These are phyloP conservation scores for Hyphopichia pseudoburtonii DNA, from an alignment of 1,139 yeast genomes.

Conservation along the genomic window DNA sequence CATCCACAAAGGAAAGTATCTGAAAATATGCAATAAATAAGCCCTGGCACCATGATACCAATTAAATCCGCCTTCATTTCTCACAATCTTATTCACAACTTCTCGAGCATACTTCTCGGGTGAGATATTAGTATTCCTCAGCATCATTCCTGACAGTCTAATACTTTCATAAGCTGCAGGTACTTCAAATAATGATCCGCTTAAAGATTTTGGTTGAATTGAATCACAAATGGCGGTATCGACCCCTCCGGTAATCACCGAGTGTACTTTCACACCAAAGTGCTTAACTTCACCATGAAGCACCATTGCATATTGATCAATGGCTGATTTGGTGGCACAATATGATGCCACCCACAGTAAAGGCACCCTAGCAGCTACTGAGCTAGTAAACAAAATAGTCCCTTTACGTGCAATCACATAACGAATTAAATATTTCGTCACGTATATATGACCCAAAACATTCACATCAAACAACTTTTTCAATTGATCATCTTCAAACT, in stretches of 20 bases:
- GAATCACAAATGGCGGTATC: slow-evolving; percentile 34
- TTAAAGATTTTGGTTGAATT: slow-evolving; percentile 7
- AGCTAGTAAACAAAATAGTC: slow-evolving; percentile 36
- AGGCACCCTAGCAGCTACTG: slow-evolving; percentile 36
- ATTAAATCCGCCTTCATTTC: slow-evolving; percentile 25
- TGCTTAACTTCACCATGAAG: slow-evolving; percentile 29
- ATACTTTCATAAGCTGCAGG: slow-evolving; percentile 30
- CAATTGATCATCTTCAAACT: slow-evolving; percentile 25
- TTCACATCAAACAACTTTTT: slow-evolving; percentile 30
- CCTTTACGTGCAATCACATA: slow-evolving; percentile 36
- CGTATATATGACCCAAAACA: slow-evolving; percentile 37
- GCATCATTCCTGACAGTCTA: slow-evolving; percentile 24
- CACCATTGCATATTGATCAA: slow-evolving; percentile 25
- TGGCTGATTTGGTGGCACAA: slow-evolving; percentile 35
- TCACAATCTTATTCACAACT: slow-evolving; percentile 22
- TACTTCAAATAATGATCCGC: slow-evolving; percentile 26
- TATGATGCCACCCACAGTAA: slow-evolving; percentile 35
- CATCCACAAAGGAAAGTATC: slow-evolving; percentile 32
- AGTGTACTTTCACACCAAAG: slow-evolving; percentile 36
- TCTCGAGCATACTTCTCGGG: slow-evolving; percentile 32
- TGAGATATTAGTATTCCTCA: slow-evolving; percentile 22
- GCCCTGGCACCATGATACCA: slow-evolving; percentile 27
- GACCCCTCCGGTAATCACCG: slow-evolving; percentile 42
- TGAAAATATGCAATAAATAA: slow-evolving; percentile 21
- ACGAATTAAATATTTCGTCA: slow-evolving; percentile 34